Percentiles rank a stretch among this genome's conserved stretches.
phyloP scores from a whole-genome alignment of 306 rosid species.

The Acmispon strigosus region DNA sequence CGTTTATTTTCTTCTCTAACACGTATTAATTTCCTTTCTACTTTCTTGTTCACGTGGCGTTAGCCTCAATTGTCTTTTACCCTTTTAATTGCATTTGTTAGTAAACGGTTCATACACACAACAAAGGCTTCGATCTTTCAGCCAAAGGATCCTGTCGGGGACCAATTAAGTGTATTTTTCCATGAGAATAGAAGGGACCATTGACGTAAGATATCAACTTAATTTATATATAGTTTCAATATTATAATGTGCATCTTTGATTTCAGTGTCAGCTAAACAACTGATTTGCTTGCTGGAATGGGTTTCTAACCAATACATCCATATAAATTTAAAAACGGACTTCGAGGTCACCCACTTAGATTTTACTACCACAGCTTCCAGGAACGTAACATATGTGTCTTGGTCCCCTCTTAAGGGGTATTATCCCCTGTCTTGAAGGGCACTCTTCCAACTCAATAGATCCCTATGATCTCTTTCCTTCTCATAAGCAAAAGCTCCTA shows the following conservation, averaged over 20 bases:
- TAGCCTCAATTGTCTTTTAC: slow-evolving; percentile 20
- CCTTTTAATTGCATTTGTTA: slow-evolving; percentile 27
- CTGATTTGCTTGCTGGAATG: slow-evolving; percentile 47
- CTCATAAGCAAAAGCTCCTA: background rate
- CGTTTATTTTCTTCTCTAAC: slow-evolving; percentile 3
- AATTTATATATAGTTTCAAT: slow-evolving; percentile 16
- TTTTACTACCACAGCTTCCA: slow-evolving; percentile 9
- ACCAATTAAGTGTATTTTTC: slow-evolving; percentile 10
- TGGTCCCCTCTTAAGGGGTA: slow-evolving; percentile 25
- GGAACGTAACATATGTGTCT: background rate
- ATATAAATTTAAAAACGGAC: slow-evolving; percentile 28
- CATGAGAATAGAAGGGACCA: slow-evolving; percentile 17
- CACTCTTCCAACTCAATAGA: slow-evolving; percentile 19
- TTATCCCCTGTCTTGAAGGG: slow-evolving; percentile 20
- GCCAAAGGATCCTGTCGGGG: slow-evolving; percentile 39
- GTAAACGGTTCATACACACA: slow-evolving; percentile 37
- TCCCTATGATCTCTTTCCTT: slow-evolving; percentile 6
- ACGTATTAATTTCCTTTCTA: slow-evolving; percentile 4
- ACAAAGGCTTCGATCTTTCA: slow-evolving; percentile 12
- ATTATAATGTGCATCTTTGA: background rate
- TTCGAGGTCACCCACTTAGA: slow-evolving; percentile 30
- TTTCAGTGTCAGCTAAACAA: slow-evolving; percentile 56
- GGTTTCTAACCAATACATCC: slow-evolving; percentile 53
- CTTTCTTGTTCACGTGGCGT: slow-evolving; percentile 11
- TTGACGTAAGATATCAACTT: slow-evolving; percentile 32